phyloP scores from a whole-genome alignment of 2,329 filamentous ascomycete species.

The Penicillium sp. region DNA sequence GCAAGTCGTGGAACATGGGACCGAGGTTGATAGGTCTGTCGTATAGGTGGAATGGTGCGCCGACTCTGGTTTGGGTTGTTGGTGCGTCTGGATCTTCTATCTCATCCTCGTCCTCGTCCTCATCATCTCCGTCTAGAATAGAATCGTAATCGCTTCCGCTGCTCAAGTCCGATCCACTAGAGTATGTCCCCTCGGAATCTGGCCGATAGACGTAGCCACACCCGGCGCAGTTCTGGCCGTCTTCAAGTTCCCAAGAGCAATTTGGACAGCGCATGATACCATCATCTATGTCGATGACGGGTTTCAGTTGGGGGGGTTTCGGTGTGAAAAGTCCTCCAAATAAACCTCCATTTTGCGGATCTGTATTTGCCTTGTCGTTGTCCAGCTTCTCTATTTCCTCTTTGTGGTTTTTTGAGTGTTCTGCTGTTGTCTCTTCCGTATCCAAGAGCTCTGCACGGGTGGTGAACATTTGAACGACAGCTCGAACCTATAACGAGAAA shows the following conservation, averaged over 20 bases:
- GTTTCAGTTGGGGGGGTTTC: constrained; percentile 30
- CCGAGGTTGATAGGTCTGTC: background rate
- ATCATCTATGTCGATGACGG: constrained; percentile 59
- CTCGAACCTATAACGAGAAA: constrained; percentile 53
- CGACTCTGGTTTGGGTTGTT: background rate
- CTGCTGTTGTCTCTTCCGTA: constrained; percentile 61
- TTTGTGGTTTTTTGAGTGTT: constrained; percentile 58
- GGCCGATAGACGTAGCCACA: constrained; percentile 54
- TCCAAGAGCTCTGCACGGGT: constrained; percentile 62
- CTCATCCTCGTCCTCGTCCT: constrained; percentile 19
- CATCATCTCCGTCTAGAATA: constrained; percentile 24
- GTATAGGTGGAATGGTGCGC: background rate
- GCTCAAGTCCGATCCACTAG: background rate
- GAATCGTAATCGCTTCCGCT: background rate
- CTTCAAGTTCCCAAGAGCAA: constrained; percentile 65
- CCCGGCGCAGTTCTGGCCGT: constrained; percentile 53
- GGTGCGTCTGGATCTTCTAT: constrained; percentile 9
- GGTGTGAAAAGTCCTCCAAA: constrained; percentile 63
- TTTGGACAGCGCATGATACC: constrained; percentile 62
- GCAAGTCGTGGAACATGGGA: background rate
- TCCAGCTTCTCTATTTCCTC: constrained; percentile 63
- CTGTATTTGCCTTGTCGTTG: constrained; percentile 56
- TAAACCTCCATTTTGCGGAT: constrained; percentile 55
- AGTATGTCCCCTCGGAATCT: constrained; percentile 41
- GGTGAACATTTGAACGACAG: constrained; percentile 64